Evolutionary conservation across 352 stramenopile genomes (phyloP).

Genomic region (Globisporangium splendens): DNA sequence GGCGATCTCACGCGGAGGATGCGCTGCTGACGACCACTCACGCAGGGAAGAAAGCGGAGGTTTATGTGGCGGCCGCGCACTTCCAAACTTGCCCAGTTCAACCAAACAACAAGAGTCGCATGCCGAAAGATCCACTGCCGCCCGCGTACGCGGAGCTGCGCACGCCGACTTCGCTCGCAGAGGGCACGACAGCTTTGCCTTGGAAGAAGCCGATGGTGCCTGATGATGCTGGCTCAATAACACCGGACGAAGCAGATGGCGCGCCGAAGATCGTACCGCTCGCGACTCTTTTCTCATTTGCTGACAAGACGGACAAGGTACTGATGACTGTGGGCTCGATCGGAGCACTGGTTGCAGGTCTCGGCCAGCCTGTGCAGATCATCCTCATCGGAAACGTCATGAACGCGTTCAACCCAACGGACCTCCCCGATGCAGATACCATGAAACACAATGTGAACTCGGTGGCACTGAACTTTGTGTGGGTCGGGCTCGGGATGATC

Average conservation of each 20-base stretch:
- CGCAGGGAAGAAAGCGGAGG: too few relatives aligned
- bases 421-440: constrained; percentile 13
- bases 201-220: too few relatives aligned
- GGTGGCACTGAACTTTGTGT: constrained; percentile 29
- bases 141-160: constrained; percentile 7
- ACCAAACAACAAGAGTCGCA: neutral
- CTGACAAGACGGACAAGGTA: constrained; percentile 45
- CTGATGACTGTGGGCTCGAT: constrained; percentile 56
- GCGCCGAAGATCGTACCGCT: constrained; percentile 1
- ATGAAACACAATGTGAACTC: constrained; percentile 22
- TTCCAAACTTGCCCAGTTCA: neutral
- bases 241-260: too few relatives aligned
- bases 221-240: too few relatives aligned
- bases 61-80: neutral
- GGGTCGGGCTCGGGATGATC: constrained; percentile 25
- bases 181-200: too few relatives aligned
- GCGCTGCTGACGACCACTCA: too few relatives aligned
- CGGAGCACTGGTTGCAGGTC: constrained; percentile 32
- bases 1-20: too few relatives aligned
- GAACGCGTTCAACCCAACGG: constrained; percentile 61
- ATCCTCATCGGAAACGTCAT: constrained; percentile 69
- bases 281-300: constrained; percentile 24
- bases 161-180: neutral
- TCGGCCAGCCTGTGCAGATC: constrained; percentile 64
- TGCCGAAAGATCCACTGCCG: neutral